Base-by-base conservation (phyloP, 345 rosid species). In the Arabidopsis arenosa region DNA sequence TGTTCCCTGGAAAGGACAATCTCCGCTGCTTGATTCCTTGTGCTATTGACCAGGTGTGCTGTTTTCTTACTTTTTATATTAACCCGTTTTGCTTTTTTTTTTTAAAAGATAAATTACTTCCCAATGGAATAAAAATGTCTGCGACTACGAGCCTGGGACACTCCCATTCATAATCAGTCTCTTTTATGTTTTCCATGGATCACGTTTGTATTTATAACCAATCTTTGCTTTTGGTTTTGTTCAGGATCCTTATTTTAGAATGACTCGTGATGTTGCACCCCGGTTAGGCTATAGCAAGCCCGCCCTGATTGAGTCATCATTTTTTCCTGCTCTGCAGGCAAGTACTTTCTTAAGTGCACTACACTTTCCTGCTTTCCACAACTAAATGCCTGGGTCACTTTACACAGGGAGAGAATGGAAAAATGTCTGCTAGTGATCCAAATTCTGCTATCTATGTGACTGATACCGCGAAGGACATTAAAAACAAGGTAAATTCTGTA, bases 361-460 rank as follows among this genome's bases (percentile, higher is more conserved):
- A 40, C 0, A 7, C n/a, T 2, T 21, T 60, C 52, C n/a, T 49
- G 17, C 60, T 43, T 74, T 15, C 15, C 21, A 43, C 47, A 17
- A 58, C 28, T 72, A 28, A 76, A 18, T 39, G 26, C 32, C 47
- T 60, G 58, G 33, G 7, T 66, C 43, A 30, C 68, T 73, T 23
- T 45, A 45, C 70, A 73, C 91, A 92, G 97, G 99, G 97, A 56
- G 97, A 94, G 71, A 85, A 86, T 4, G 97, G 97, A 54, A 94
- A 94, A 84, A 92, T 94, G 99, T 92, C 97, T 10, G 97, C 99
- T 41, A 92, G 96, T 82, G 97, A 94, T 85, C 91, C 97, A 58
- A 92, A 90, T 82, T 94, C 97, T 17, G 97, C 97, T 30, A 88
- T 94, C 75, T 92, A 92, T 72, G 97, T 94, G 74, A 92, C 93